Percentiles rank a stretch among this genome's conserved stretches.
phyloP scores from a whole-genome alignment of 225 moss, liverwort and hornwort genomes.

The Thuidium tamariscinum region DNA sequence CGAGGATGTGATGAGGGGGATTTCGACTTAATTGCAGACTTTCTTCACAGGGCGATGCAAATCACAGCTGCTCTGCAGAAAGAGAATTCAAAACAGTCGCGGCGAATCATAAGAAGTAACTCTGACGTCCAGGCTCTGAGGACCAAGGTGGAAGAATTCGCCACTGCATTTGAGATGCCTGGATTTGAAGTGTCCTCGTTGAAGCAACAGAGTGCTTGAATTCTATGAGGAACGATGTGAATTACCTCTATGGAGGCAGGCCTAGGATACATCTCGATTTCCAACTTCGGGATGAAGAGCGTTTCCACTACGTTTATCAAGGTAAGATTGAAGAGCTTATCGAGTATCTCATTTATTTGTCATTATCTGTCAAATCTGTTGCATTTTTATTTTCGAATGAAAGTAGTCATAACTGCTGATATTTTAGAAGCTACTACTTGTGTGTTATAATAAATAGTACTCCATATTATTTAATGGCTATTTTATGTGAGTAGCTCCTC shows the following conservation, averaged over 20 bases:
- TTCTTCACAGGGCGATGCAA: slow-evolving; percentile 54
- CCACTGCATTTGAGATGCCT: slow-evolving; percentile 79
- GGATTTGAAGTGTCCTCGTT: slow-evolving; percentile 58
- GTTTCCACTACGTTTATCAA: background rate
- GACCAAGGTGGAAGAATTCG: slow-evolving; percentile 69
- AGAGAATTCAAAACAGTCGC: slow-evolving; percentile 38
- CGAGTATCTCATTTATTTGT: background rate
- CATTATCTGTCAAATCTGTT: background rate
- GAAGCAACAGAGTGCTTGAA: background rate
- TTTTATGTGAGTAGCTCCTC: background rate
- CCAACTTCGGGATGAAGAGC: background rate
- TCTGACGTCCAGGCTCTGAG: slow-evolving; percentile 51
- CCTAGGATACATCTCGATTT: background rate
- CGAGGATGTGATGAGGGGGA: slow-evolving; percentile 19
- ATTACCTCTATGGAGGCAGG: background rate
- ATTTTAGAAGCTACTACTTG: background rate
- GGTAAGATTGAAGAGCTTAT: background rate
- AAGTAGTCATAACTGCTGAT: background rate
- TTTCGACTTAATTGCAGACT: slow-evolving; percentile 45
- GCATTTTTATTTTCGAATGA: background rate
- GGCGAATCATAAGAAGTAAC: slow-evolving; percentile 36
- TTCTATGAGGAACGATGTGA: background rate
- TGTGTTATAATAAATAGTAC: background rate
- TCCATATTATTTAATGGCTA: background rate
- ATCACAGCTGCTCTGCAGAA: slow-evolving; percentile 49